A percentile compares a stretch with the other conserved stretches of the same genome.
phyloP scores from a whole-genome alignment of 441 rosid genomes.

The Erysimum pusillum region DNA sequence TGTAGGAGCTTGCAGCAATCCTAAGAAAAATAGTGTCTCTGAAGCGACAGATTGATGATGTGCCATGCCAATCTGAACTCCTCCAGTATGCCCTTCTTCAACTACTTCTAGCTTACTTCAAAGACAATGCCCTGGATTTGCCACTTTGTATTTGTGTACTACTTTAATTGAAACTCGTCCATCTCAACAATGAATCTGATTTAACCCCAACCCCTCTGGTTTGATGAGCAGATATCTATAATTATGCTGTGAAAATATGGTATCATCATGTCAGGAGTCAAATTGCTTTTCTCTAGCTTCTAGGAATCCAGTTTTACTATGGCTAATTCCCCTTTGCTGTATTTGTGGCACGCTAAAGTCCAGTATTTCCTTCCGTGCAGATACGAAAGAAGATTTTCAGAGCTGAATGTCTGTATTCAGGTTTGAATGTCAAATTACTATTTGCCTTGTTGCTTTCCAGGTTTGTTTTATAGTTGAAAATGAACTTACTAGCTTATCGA shows the following conservation, averaged over 20 bases:
- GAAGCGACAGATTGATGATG: conserved; percentile 72
- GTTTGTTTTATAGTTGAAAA: conserved; percentile 7
- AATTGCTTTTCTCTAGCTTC: conserved; percentile 22
- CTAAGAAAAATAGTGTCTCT: conserved; percentile 63
- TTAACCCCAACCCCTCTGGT: not conserved
- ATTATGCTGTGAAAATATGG: conserved; percentile 12
- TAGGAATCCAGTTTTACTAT: conserved; percentile 17
- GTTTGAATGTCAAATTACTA: conserved; percentile 45
- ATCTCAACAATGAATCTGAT: conserved; percentile 11
- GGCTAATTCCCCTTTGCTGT: conserved; percentile 7
- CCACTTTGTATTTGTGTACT: conserved; percentile 22
- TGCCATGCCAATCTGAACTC: conserved; percentile 79
- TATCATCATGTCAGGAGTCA: conserved; percentile 19
- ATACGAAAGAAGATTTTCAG: conserved; percentile 77
- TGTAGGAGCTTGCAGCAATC: conserved; percentile 71
- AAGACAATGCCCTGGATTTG: not conserved
- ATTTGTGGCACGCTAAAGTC: conserved; percentile 25
- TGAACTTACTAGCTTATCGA: conserved; percentile 14
- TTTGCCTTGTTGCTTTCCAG: conserved; percentile 19
- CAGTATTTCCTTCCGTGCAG: conserved; percentile 52
- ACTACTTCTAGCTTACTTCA: conserved; percentile 4
- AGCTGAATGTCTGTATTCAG: conserved; percentile 80
- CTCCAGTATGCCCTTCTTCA: conserved; percentile 63
- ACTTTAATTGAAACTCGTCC: conserved; percentile 6
- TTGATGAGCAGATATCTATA: conserved; percentile 20